Evolutionary conservation across 768 basidiomycete species (phyloP), one percentile per base, ranked within the genome.

Genomic region (Lactarius hengduanensis): DNA sequence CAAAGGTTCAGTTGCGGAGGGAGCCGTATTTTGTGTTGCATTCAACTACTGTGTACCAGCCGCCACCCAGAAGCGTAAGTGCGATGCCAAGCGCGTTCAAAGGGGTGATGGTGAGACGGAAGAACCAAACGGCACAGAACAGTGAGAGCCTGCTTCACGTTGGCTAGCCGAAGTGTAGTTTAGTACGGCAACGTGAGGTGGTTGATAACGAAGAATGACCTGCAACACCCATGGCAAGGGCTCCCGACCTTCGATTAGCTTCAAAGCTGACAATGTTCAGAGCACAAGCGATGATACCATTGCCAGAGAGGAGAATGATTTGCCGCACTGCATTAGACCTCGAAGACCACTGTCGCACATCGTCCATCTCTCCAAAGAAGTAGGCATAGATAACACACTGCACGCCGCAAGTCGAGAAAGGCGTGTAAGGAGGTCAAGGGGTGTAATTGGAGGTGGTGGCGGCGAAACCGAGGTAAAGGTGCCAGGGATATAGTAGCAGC

Each of bases 241-340:
- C 88, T 2, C 95, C 94, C 0, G 93, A 88, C 74, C n/a, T 88
- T 76, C 89, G 89, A 78, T 98, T 99, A n/a, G 97, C 92, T 47
- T 91, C 92, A 73, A 99, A 97, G 74, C 90, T 92, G 64, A 97
- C 92, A 2, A 98, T 86, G 72, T 98, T 99, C 60, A 99, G 80
- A 16, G 87, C 90, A 73, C 97, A 98, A 4, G 97, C 97, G 72
- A 98, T 86, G 16, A 81, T 74, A 0, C 95, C 96, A 71, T 98
- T 99, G 41, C 90, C 72, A 5, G 86, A 69, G 55, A 98, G 76
- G 7, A 87, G 83, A 77, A 58, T 34, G 28, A 68, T 60, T 20
- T 63, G 57, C 58, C 43, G 28, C 15, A 47, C n/a, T 59, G 15
- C 16, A 45, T 28, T 62, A 64, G 64, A 58, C 76, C 76, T 79